phyloP scores from a whole-genome alignment of 2,329 filamentous ascomycete genomes.

The Chaetomiaceae sp. region DNA sequence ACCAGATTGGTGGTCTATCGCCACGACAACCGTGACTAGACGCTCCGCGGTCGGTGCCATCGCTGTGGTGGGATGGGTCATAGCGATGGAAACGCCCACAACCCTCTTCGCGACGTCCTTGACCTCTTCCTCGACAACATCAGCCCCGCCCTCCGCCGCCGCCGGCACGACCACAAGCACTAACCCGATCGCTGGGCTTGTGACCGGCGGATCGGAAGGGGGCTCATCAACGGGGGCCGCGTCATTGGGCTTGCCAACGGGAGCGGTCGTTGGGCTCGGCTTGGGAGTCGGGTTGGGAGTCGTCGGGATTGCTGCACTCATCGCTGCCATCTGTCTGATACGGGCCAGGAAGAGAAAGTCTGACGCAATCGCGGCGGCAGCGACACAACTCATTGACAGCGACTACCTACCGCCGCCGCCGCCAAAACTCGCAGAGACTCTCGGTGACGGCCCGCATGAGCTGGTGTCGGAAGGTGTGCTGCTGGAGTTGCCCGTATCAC shows the following conservation, averaged over 20 bases:
- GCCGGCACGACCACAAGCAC: not conserved
- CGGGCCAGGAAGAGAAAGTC: constrained; percentile 1
- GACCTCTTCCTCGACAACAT: not conserved
- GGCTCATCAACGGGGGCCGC: not conserved
- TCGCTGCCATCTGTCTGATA: not conserved
- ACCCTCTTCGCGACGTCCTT: too few species aligned
- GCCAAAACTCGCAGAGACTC: not conserved
- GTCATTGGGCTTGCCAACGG: not conserved
- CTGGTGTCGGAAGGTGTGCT: not conserved
- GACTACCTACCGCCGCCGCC: not conserved
- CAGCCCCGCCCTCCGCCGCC: not conserved
- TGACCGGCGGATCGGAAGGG: not conserved
- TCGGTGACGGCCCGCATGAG: not conserved
- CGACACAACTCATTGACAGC: not conserved
- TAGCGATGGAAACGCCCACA: not conserved
- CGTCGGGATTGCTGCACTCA: not conserved
- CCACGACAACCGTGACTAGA: not conserved
- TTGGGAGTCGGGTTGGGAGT: constrained; percentile 1
- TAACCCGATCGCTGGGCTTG: not conserved
- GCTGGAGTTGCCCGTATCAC: not conserved
- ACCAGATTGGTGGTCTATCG: not conserved
- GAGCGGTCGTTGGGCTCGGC: not conserved
- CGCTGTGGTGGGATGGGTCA: constrained; percentile 7
- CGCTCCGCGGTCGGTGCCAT: constrained; percentile 1
- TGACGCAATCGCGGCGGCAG: not conserved